Percentiles rank a stretch among this genome's conserved stretches.
These are phyloP conservation scores for Amaranthus palmeri DNA, from an alignment of 148 eudicot species.

Conservation along the genomic window DNA sequence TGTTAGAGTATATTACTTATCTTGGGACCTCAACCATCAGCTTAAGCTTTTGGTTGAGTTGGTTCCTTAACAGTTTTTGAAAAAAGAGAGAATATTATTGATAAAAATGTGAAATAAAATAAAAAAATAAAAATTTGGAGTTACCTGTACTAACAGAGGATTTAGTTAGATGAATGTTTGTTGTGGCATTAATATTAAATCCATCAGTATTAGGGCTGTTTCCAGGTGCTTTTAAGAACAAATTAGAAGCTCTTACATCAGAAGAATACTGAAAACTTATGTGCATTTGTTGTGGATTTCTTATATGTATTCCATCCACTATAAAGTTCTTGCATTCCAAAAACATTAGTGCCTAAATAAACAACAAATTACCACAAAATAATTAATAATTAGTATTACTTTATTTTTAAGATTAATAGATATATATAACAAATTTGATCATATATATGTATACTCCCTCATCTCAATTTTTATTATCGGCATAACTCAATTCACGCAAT, in stretches of 20 bases:
- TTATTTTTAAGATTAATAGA: background rate
- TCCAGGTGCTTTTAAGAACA: constrained; percentile 47
- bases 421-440: too few species aligned
- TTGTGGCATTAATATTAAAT: constrained; percentile 56
- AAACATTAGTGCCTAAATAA: constrained; percentile 70
- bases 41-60: too few species aligned
- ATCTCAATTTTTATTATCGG: too few species aligned
- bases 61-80: too few species aligned
- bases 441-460: too few species aligned
- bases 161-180: constrained; percentile 37
- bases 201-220: constrained; percentile 90
- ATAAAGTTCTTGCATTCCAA: constrained; percentile 44
- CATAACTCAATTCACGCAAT: too few species aligned
- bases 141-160: constrained; percentile 67
- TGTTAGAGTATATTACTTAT: too few species aligned
- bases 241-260: constrained; percentile 51
- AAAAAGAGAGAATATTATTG: background rate
- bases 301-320: constrained; percentile 41
- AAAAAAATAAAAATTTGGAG: background rate
- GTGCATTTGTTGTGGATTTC: constrained; percentile 82
- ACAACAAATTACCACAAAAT: background rate
- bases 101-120: background rate
- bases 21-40: too few species aligned
- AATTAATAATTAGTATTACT: background rate
- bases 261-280: constrained; percentile 42